A percentile compares a stretch with the other conserved stretches of the same genome.
Evolutionary conservation across 371 early-diverging fungal genomes (phyloP).

Genomic region (Haplosporangium sp.): DNA sequence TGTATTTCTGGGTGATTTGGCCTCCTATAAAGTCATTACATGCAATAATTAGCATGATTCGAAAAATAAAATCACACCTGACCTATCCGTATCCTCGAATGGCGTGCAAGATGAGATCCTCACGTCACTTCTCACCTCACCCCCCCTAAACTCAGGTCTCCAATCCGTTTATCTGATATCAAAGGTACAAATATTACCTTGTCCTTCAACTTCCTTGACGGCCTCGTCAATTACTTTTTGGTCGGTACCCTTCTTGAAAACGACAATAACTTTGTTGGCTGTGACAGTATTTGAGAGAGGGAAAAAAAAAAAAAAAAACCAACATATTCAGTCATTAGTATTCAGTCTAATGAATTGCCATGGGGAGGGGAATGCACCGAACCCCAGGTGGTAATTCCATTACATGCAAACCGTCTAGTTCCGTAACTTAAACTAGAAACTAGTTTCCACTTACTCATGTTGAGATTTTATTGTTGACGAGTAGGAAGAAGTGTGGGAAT

Average conservation of each 20-base stretch:
- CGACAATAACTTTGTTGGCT: constrained; percentile 36
- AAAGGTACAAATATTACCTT: constrained; percentile 41
- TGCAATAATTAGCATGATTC: background rate
- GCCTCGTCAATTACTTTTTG: constrained; percentile 58
- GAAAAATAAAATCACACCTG: too few species aligned
- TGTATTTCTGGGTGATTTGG: constrained; percentile 46
- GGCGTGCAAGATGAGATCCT: too few species aligned
- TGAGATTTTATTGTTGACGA: background rate
- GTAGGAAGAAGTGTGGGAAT: background rate
- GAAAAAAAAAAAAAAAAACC: background rate
- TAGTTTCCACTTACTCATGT: constrained; percentile 33
- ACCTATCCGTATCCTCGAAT: too few species aligned
- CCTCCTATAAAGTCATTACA: constrained; percentile 33
- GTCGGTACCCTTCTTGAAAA: constrained; percentile 59
- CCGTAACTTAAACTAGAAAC: constrained; percentile 4
- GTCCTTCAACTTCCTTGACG: constrained; percentile 48
- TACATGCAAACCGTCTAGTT: constrained; percentile 12
- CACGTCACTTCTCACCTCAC: too few species aligned
- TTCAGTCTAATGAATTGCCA: too few species aligned
- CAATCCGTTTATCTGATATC: background rate
- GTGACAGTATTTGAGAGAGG: background rate
- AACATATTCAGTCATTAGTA: background rate
- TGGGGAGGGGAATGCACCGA: too few species aligned
- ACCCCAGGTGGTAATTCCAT: background rate
- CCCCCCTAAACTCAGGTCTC: too few species aligned